phyloP scores from a whole-genome alignment of 129 eudicot genomes.

The Gnaphalium uliginosum region DNA sequence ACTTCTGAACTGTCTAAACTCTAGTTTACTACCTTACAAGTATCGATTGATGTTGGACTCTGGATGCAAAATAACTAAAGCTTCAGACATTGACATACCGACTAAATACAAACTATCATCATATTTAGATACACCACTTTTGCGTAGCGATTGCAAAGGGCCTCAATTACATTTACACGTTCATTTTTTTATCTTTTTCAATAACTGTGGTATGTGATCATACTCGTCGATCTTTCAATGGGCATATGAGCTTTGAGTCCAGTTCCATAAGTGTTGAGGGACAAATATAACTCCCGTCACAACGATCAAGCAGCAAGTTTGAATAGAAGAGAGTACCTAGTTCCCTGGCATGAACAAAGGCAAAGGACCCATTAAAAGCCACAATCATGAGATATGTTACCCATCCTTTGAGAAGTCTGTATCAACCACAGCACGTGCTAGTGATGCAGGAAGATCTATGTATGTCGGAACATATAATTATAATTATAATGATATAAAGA shows the following conservation, averaged over 20 bases:
- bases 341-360: too few relatives aligned
- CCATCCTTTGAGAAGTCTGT: too few relatives aligned
- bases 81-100: not conserved
- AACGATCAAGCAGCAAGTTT: not conserved
- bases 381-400: too few relatives aligned
- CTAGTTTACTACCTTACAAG: too few relatives aligned
- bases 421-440: too few relatives aligned
- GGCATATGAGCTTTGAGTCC: not conserved
- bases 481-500: too few relatives aligned
- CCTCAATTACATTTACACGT: not conserved
- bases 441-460: too few relatives aligned
- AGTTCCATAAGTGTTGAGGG: too few relatives aligned
- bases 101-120: not conserved
- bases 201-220: not conserved
- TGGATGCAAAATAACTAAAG: not conserved
- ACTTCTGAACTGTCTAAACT: too few relatives aligned
- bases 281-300: not conserved
- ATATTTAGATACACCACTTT: not conserved
- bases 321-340: too few relatives aligned
- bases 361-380: too few relatives aligned
- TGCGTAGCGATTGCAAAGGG: not conserved
- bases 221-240: not conserved
- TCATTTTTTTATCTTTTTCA: not conserved
- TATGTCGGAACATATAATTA: too few relatives aligned
- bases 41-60: not conserved